These are phyloP conservation scores for Schizosaccharomyces osmophilus DNA, from an alignment of 805 yeast species.

Conservation along the genomic window DNA sequence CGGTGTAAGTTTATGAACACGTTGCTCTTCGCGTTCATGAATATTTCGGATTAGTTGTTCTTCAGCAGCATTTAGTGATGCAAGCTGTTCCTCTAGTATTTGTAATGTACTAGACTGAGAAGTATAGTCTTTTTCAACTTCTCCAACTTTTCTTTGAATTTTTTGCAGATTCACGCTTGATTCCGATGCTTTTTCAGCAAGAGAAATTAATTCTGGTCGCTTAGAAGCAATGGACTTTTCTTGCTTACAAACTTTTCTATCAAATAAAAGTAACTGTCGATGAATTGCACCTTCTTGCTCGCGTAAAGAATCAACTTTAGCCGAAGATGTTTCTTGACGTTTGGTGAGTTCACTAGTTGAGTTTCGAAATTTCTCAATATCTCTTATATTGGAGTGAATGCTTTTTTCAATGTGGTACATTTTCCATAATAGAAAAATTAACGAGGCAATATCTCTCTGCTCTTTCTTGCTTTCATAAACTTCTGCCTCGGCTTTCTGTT, in stretches of 20 bases:
- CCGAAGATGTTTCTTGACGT: constrained; percentile 5
- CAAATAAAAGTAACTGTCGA: constrained; percentile 11
- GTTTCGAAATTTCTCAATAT: constrained; percentile 7
- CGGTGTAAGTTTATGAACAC: not conserved
- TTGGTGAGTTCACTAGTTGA: constrained; percentile 2
- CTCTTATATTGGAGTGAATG: constrained; percentile 11
- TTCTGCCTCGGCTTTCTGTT: constrained; percentile 49
- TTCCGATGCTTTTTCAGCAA: constrained; percentile 30
- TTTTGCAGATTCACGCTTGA: constrained; percentile 21
- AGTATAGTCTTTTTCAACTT: constrained; percentile 26
- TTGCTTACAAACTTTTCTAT: constrained; percentile 16
- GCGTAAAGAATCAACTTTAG: constrained; percentile 4
- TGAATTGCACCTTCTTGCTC: constrained; percentile 8
- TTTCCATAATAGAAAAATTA: constrained; percentile 32
- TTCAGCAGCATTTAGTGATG: constrained; percentile 20
- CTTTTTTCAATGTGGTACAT: constrained; percentile 32
- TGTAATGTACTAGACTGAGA: constrained; percentile 24
- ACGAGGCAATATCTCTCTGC: constrained; percentile 13
- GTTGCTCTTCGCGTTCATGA: constrained; percentile 11
- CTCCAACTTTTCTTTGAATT: constrained; percentile 24
- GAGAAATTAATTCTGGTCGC: constrained; percentile 32
- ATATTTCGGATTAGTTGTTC: constrained; percentile 18
- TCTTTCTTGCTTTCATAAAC: constrained; percentile 27
- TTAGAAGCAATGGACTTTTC: constrained; percentile 19
- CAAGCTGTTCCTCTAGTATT: constrained; percentile 24